phyloP scores from a whole-genome alignment of 208 protist species.

The Hexamita inflata region DNA sequence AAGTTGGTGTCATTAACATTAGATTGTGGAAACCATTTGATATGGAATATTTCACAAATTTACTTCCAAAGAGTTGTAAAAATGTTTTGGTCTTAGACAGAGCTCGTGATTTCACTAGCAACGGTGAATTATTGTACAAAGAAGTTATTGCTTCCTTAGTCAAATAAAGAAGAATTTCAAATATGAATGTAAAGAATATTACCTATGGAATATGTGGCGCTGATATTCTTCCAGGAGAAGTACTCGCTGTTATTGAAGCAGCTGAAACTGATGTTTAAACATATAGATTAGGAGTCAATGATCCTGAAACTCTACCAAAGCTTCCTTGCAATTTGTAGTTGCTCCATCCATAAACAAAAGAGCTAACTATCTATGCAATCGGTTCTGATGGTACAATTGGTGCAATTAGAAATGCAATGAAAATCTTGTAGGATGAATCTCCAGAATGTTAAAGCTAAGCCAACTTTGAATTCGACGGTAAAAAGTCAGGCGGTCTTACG shows the following conservation, averaged over 20 bases:
- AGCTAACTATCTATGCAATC: slow-evolving; percentile 50
- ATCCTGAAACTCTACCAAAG: too few species aligned
- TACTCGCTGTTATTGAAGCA: slow-evolving; percentile 48
- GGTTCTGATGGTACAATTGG: slow-evolving; percentile 59
- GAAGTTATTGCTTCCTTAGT: slow-evolving; percentile 48
- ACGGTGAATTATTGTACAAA: slow-evolving; percentile 53
- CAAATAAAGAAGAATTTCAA: not conserved
- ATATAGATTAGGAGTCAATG: too few species aligned
- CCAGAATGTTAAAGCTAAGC: slow-evolving; percentile 45
- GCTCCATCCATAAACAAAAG: not conserved
- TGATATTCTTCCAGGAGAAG: slow-evolving; percentile 52
- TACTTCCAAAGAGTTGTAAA: slow-evolving; percentile 48
- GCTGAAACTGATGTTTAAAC: not conserved
- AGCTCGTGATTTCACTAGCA: slow-evolving; percentile 46
- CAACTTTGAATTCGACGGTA: slow-evolving; percentile 57
- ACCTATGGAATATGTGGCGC: slow-evolving; percentile 53
- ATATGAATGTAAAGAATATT: slow-evolving; percentile 25
- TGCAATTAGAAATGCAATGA: slow-evolving; percentile 57
- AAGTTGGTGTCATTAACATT: slow-evolving; percentile 57
- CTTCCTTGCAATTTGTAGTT: too few species aligned
- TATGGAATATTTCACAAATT: slow-evolving; percentile 41
- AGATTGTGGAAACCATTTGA: slow-evolving; percentile 53
- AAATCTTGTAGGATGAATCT: slow-evolving; percentile 49
- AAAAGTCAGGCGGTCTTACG: slow-evolving; percentile 56
- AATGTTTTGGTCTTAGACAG: slow-evolving; percentile 53